A percentile compares a stretch with the other conserved stretches of the same genome.
Evolutionary conservation across 805 yeast genomes (phyloP).

Genomic region (Diddensiella caesifluorescens): DNA sequence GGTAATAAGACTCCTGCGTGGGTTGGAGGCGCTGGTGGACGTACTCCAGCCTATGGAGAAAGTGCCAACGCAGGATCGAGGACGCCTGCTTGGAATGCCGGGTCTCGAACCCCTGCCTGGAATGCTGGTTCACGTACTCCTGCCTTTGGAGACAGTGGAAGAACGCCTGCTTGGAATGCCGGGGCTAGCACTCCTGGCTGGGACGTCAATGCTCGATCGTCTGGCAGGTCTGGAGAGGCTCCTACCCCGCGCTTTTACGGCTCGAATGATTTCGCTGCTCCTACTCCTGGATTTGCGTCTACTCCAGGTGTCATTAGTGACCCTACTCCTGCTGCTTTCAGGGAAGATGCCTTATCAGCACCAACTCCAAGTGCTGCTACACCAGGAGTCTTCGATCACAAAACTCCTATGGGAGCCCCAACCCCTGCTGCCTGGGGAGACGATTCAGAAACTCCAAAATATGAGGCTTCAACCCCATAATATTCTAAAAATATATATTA

Average conservation of each 20-base stretch:
- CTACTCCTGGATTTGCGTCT: conserved; percentile 37
- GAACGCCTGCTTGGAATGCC: conserved; percentile 40
- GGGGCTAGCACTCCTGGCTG: conserved; percentile 46
- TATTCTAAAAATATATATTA: too few species aligned
- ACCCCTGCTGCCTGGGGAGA: conserved; percentile 34
- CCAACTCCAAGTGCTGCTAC: conserved; percentile 35
- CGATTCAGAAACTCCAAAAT: conserved; percentile 29
- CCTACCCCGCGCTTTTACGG: conserved; percentile 23
- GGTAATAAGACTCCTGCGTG: conserved; percentile 54
- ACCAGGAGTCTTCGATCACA: conserved; percentile 35
- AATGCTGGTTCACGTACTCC: conserved; percentile 37
- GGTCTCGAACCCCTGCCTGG: conserved; percentile 44
- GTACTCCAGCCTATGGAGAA: conserved; percentile 35
- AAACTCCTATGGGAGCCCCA: conserved; percentile 33
- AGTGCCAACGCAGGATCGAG: conserved; percentile 37
- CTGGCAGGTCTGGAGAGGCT: conserved; percentile 22
- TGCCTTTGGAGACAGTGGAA: conserved; percentile 36
- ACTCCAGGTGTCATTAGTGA: conserved; percentile 37
- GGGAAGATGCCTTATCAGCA: conserved; percentile 25
- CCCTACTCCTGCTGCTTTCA: conserved; percentile 37
- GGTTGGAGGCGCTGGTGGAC: conserved; percentile 35
- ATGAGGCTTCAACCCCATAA: conserved; percentile 26
- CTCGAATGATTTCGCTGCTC: conserved; percentile 32
- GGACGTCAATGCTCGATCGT: conserved; percentile 26
- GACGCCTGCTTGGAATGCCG: conserved; percentile 50